These are phyloP conservation scores for Gynochthodes officinalis DNA, from an alignment of 257 asterid genomes.

Conservation along the genomic window DNA sequence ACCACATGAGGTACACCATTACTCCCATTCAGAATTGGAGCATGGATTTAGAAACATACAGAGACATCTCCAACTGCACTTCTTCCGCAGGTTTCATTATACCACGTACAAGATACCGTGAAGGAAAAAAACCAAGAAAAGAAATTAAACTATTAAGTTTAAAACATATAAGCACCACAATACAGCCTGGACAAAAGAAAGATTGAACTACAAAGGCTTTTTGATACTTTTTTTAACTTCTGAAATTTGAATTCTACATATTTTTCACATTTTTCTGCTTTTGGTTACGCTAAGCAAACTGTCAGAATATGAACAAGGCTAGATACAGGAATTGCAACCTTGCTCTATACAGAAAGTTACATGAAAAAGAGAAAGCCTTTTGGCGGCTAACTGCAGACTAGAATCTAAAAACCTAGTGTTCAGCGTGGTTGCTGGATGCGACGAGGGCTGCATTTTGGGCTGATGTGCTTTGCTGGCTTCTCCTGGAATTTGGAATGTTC, in stretches of 20 bases:
- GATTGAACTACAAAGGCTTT: not conserved
- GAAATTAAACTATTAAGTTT: too few species aligned
- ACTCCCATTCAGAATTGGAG: too few species aligned
- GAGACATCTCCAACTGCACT: too few species aligned
- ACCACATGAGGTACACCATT: too few species aligned
- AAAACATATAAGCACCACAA: too few species aligned
- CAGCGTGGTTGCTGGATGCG: constrained; percentile 92
- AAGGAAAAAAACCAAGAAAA: too few species aligned
- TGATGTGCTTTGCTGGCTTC: constrained; percentile 60
- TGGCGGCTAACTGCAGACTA: constrained; percentile 24
- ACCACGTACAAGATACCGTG: too few species aligned
- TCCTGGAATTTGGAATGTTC: constrained; percentile 50
- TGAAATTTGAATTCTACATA: constrained; percentile 17
- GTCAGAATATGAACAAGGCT: constrained; percentile 71
- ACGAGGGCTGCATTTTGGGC: constrained; percentile 68
- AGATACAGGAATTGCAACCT: constrained; percentile 54
- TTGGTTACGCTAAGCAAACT: constrained; percentile 26
- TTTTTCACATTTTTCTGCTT: constrained; percentile 21
- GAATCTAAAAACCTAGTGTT: constrained; percentile 24
- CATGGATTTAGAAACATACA: too few species aligned
- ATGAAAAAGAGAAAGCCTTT: constrained; percentile 22
- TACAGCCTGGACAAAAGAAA: not conserved
- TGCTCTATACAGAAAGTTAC: constrained; percentile 63
- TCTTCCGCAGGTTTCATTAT: too few species aligned
- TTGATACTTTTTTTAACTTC: not conserved